phyloP scores from a whole-genome alignment of 2,329 filamentous ascomycete genomes.

The Claviceps humidiphila region DNA sequence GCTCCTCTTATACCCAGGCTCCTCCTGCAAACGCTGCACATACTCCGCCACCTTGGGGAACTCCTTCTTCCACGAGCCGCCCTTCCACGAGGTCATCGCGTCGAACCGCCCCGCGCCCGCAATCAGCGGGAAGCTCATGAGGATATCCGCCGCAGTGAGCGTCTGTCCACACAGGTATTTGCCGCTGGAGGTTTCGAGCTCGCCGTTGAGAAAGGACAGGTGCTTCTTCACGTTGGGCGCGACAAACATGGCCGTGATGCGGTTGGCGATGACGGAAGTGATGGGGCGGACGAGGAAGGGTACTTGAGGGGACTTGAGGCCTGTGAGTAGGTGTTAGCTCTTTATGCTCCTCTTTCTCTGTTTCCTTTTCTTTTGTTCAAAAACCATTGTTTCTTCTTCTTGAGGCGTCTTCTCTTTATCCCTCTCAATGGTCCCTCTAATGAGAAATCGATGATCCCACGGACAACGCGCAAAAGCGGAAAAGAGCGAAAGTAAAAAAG shows the following conservation, averaged over 20 bases:
- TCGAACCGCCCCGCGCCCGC: constrained; percentile 26
- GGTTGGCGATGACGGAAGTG: constrained; percentile 30
- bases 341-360: neutral
- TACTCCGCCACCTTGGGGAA: constrained; percentile 36
- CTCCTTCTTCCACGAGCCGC: constrained; percentile 22
- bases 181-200: constrained; percentile 31
- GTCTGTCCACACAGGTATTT: constrained; percentile 35
- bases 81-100: constrained; percentile 28
- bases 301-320: constrained; percentile 29
- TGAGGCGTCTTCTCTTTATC: too few relatives aligned
- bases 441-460: neutral
- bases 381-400: neutral
- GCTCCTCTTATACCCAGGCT: constrained; percentile 35
- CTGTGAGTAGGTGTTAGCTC: constrained; percentile 11
- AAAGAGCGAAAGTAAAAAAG: too few relatives aligned
- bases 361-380: neutral
- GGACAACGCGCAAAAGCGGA: neutral
- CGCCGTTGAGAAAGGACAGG: constrained; percentile 35
- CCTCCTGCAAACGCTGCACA: constrained; percentile 28
- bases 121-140: constrained; percentile 40
- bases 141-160: constrained; percentile 39
- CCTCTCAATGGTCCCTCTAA: too few relatives aligned
- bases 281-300: constrained; percentile 43
- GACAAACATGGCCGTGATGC: constrained; percentile 27
- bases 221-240: constrained; percentile 35